These are phyloP conservation scores for Penicillium malachiteum DNA, from an alignment of 495 filamentous ascomycete genomes.

Conservation along the genomic window DNA sequence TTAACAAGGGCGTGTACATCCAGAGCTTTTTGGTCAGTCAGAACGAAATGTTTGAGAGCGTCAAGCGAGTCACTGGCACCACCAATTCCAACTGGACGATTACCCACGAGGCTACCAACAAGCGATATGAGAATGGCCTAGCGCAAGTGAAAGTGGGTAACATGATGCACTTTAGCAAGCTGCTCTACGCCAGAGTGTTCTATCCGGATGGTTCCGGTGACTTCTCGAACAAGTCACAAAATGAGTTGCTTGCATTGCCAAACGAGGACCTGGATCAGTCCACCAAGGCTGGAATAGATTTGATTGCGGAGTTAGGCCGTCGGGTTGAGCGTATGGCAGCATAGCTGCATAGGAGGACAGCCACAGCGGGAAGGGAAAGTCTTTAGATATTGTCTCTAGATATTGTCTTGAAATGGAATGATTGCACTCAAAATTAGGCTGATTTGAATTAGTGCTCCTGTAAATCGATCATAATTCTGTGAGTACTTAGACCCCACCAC, in stretches of 20 bases:
- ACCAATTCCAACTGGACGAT: slow-evolving; percentile 57
- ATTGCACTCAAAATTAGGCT: too few relatives aligned
- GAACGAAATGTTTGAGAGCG: slow-evolving; percentile 52
- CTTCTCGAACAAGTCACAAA: slow-evolving; percentile 36
- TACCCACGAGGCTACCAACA: slow-evolving; percentile 34
- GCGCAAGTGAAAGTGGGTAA: slow-evolving; percentile 45
- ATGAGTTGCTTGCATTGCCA: slow-evolving; percentile 52
- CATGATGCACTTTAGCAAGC: slow-evolving; percentile 45
- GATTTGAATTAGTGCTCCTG: too few relatives aligned
- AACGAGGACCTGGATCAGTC: slow-evolving; percentile 57
- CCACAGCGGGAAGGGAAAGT: neutral
- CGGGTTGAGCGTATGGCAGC: slow-evolving; percentile 27
- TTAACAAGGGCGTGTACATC: slow-evolving; percentile 46
- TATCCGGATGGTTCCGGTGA: slow-evolving; percentile 41
- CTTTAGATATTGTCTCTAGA: too few relatives aligned
- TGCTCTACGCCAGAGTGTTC: slow-evolving; percentile 53
- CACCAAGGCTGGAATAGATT: slow-evolving; percentile 42
- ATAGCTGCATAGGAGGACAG: too few relatives aligned
- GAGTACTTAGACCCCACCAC: too few relatives aligned
- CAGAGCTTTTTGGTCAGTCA: slow-evolving; percentile 51
- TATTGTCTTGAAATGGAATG: neutral
- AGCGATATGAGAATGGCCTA: slow-evolving; percentile 47
- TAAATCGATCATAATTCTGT: too few relatives aligned
- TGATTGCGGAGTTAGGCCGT: slow-evolving; percentile 26
- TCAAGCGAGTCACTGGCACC: slow-evolving; percentile 55